phyloP scores from a whole-genome alignment of 176 grass and related monocot species.

The Calamus simplicifolius region DNA sequence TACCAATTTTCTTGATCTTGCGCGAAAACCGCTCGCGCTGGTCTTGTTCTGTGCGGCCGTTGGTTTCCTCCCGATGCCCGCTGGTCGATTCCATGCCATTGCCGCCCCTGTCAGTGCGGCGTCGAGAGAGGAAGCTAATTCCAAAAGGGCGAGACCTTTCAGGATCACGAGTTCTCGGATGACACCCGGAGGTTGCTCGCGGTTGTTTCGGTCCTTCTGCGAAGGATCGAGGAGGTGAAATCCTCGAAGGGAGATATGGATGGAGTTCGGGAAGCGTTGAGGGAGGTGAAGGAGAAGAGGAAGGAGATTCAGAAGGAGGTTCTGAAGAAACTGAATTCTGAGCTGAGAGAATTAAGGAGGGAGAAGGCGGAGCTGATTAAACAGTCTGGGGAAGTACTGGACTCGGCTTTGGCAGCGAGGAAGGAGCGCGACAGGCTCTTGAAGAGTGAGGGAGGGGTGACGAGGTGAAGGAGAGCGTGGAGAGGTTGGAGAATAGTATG shows the following conservation, averaged over 20 bases:
- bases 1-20: background rate
- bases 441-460: background rate
- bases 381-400: slow-evolving; percentile 2
- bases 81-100: slow-evolving; percentile 7
- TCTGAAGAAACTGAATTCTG: slow-evolving; percentile 11
- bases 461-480: background rate
- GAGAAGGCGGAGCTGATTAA: slow-evolving; percentile 15
- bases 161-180: slow-evolving; percentile 16
- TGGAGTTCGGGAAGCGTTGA: slow-evolving; percentile 12
- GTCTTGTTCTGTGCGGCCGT: slow-evolving; percentile 13
- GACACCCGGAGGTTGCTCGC: slow-evolving; percentile 14
- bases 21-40: slow-evolving; percentile 10
- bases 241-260: slow-evolving; percentile 12
- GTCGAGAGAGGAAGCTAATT: background rate
- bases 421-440: slow-evolving; percentile 13
- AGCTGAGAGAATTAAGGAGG: slow-evolving; percentile 11
- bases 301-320: slow-evolving; percentile 18
- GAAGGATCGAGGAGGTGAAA: slow-evolving; percentile 20
- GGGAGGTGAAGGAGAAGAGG: slow-evolving; percentile 15
- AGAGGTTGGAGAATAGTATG: slow-evolving; percentile 15
- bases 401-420: slow-evolving; percentile 7
- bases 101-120: background rate
- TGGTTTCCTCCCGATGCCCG: slow-evolving; percentile 15
- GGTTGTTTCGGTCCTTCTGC: slow-evolving; percentile 14
- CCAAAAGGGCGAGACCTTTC: background rate